A percentile compares a stretch with the other conserved stretches of the same genome.
phyloP scores from a whole-genome alignment of 2,329 filamentous ascomycete genomes.

The Aspergillus melleus region DNA sequence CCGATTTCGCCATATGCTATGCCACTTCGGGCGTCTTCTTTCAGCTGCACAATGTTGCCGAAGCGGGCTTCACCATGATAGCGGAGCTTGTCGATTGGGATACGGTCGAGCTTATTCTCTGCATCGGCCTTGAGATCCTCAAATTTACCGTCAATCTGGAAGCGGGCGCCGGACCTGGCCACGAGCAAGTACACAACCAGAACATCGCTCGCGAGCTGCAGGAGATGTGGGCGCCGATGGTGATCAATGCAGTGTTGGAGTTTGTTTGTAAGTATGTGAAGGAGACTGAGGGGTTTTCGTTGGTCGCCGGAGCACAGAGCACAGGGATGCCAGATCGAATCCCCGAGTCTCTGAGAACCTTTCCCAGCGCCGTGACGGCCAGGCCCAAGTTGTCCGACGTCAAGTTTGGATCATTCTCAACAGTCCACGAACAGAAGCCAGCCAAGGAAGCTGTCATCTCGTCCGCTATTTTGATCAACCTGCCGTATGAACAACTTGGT shows the following conservation, averaged over 20 bases:
- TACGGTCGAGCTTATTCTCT: conserved; percentile 29
- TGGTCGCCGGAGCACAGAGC: conserved; percentile 27
- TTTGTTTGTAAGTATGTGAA: conserved; percentile 25
- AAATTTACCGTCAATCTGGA: conserved; percentile 23
- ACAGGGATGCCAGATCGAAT: conserved; percentile 27
- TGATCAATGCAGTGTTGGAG: conserved; percentile 20
- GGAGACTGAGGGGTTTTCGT: conserved; percentile 21
- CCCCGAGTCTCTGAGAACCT: conserved; percentile 17
- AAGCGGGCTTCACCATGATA: conserved; percentile 27
- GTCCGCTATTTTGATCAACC: conserved; percentile 29
- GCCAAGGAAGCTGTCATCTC: conserved; percentile 17
- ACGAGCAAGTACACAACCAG: background rate
- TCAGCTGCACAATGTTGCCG: conserved; percentile 20
- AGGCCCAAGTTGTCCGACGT: conserved; percentile 22
- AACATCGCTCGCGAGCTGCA: conserved; percentile 10
- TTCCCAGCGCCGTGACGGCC: conserved; percentile 9
- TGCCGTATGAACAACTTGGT: conserved; percentile 27
- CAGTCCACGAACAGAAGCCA: conserved; percentile 14
- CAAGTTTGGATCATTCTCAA: conserved; percentile 22
- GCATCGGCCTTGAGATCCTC: conserved; percentile 25
- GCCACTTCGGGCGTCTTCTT: conserved; percentile 33
- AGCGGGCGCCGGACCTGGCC: background rate
- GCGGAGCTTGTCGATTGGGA: conserved; percentile 27
- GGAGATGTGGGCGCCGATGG: conserved; percentile 9
- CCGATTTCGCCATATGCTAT: conserved; percentile 34